Evolutionary conservation across 305 asterid species (phyloP), one percentile per base, ranked within the genome.

Genomic region (Fraxinus paxiana): DNA sequence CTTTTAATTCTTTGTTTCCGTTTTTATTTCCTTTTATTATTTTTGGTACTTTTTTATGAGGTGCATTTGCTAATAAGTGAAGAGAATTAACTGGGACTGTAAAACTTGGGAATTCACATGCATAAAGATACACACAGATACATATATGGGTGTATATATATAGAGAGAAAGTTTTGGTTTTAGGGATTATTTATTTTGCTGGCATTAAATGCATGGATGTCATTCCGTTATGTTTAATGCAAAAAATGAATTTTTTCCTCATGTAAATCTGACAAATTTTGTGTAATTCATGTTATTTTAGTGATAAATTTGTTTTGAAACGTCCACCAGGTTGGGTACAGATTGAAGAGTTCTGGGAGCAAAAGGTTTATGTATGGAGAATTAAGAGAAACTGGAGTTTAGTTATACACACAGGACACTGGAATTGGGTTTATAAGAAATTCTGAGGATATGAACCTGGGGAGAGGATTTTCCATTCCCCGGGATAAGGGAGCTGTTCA

Each of bases 401-500:
- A 67, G 74, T 28, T n/a, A 67, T 28, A 67, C 74, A 24, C 30
- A 8, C n/a, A 3, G 35, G 34, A 63, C 34, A 28, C 38, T 69
- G 38, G 38, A 28, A 12, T 69, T 28, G 74, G 20, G 81, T 65
- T 79, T 18, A 77, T 78, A 80, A 81, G 69, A 54, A 76, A 22
- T 71, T 73, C 24, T 18, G 79, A 85, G 38, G 74, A 13, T 78
- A 94, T 92, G 97, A 87, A 86, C 86, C 83, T 81, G 85, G 94
- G 94, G 87, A 90, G 87, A 82, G 89, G 87, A 73, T 85, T 83
- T 81, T 78, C 87, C 18, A 80, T 81, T 80, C 87, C 88, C 85
- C 84, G 30, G 80, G 89, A 80, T 74, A 87, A 89, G 70, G 88
- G 84, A 43, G 86, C 77, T 18, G 0, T 35, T 76, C 85, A 77